Evolutionary conservation across 2,329 filamentous ascomycete species (phyloP).

Genomic region (Arthrobotrys sphaeroides): DNA sequence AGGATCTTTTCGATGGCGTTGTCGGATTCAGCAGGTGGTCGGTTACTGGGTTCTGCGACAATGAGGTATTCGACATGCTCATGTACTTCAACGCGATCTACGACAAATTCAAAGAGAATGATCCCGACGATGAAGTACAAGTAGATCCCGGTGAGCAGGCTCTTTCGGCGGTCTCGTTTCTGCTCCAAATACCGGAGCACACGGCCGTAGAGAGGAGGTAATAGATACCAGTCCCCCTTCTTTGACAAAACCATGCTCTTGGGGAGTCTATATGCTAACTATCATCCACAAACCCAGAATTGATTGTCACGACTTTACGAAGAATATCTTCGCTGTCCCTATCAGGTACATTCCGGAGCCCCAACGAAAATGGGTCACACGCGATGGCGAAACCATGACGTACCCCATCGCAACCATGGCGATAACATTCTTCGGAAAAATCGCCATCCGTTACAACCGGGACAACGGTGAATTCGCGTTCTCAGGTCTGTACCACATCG

Average conservation of each 20-base stretch:
- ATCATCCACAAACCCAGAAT: too few species aligned
- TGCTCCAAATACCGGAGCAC: too few species aligned
- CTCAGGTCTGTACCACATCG: constrained; percentile 31
- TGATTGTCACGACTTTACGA: constrained; percentile 10
- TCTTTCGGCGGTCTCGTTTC: constrained; percentile 10
- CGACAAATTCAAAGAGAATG: neutral
- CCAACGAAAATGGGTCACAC: too few species aligned
- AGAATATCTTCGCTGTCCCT: constrained; percentile 9
- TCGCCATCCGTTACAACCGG: constrained; percentile 16
- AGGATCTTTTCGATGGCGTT: neutral
- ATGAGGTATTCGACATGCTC: constrained; percentile 31
- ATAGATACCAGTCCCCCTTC: too few species aligned
- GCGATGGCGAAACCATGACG: too few species aligned
- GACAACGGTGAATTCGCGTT: constrained; percentile 7
- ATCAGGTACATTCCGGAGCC: neutral
- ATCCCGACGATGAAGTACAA: neutral
- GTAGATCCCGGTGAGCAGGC: neutral
- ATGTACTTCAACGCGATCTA: constrained; percentile 14
- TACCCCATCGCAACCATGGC: neutral
- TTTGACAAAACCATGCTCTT: neutral
- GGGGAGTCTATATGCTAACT: too few species aligned
- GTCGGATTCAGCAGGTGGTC: constrained; percentile 24
- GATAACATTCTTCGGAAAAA: constrained; percentile 14
- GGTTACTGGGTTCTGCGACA: constrained; percentile 15
- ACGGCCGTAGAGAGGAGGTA: too few species aligned